phyloP scores from a whole-genome alignment of 148 eudicot species.

The Suaeda aralocaspica region DNA sequence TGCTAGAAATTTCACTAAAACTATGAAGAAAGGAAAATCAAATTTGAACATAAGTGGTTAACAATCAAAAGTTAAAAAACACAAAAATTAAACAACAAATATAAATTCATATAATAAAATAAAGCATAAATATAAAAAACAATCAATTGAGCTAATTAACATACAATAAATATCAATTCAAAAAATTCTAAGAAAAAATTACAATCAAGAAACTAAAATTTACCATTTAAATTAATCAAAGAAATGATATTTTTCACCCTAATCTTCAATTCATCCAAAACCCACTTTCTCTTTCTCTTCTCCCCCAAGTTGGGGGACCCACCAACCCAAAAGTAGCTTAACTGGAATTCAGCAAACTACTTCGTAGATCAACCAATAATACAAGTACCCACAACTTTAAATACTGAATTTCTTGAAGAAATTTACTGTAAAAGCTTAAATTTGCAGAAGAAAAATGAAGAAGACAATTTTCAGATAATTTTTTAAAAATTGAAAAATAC shows the following conservation, averaged over 20 bases:
- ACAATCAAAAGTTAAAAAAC: not conserved
- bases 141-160: not conserved
- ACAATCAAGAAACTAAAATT: not conserved
- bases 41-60: not conserved
- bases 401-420: not conserved
- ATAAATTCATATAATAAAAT: not conserved
- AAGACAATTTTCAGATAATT: not conserved
- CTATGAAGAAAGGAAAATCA: not conserved
- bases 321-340: conserved; percentile 20
- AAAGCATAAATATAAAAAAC: conserved; percentile 2
- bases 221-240: conserved; percentile 25
- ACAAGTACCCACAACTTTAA: conserved; percentile 10
- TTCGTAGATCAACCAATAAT: conserved; percentile 27
- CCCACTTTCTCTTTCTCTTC: conserved; percentile 5
- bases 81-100: not conserved
- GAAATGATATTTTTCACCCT: conserved; percentile 9
- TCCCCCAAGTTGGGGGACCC: conserved; percentile 20
- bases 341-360: conserved; percentile 10
- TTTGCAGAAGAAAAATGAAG: not conserved
- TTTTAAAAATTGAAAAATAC: conserved; percentile 4
- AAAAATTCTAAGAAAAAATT: not conserved
- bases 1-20: not conserved
- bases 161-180: not conserved
- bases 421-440: not conserved
- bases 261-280: conserved; percentile 24